Base-by-base conservation (phyloP, 106 monocot genomes). In the Phalaenopsis aphrodite region DNA sequence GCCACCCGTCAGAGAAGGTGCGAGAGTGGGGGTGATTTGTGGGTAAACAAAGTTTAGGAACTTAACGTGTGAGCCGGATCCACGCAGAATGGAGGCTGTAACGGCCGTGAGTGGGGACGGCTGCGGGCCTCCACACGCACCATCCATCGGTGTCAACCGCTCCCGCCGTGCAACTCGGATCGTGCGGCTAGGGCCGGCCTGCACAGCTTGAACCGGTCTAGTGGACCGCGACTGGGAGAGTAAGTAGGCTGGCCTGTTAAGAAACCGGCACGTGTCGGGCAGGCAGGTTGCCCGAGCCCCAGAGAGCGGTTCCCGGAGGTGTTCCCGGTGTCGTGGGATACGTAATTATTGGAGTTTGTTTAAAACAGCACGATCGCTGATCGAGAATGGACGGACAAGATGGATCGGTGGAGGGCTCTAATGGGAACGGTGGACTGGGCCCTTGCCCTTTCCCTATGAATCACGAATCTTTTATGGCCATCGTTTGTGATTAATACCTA, bases 141-240 rank as follows among this genome's bases (percentile, higher is more conserved):
- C 6, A 9, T 47, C 17, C 49, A 30, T 21, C 24, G 42, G 42
- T 38, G 18, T 42, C 41, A 5, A 17, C 15, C 15, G 74, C 76
- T 42, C 12, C 4, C 10, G 49, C 76, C 49, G 76, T 76, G 76
- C 76, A 48, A 12, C 49, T 76, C 76, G 76, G 49, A 49, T 76
- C 76, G 12, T 5, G 75, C 45, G 75, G 75, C 38, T 18, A 45
- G 21, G 21, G 76, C 46, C 76, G 49, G 76, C 48, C 21, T 30
- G 76, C 76, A 11, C 46, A 19, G 43, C 18, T 75, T 75, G 49
- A 76, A 76, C 76, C 49, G 76, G 10, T 49, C 30, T 49, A 2
- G 6, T 49, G 76, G 48, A 49, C 49, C 76, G 76, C 12, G 15
- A 45, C 43, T 45, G 30, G 30, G 30, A 30, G 30, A 48, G 21